A percentile compares a stretch with the other conserved stretches of the same genome.
These are phyloP conservation scores for Neurospora sp. DNA, from an alignment of 495 filamentous ascomycete species.

Conservation along the genomic window DNA sequence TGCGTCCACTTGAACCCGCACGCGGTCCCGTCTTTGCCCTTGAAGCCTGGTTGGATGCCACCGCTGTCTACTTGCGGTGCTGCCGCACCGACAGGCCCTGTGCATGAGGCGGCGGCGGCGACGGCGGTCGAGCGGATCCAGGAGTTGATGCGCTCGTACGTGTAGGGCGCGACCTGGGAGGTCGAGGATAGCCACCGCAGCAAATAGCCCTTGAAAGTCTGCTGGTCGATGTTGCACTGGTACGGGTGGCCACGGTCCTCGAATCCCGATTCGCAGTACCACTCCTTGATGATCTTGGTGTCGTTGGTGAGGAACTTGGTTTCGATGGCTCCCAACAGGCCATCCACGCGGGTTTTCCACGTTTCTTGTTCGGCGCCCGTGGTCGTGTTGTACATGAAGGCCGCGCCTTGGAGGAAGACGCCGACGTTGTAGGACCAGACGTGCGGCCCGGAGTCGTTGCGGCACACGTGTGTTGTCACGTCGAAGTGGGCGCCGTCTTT, in stretches of 20 bases:
- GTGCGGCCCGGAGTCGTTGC: constrained; percentile 42
- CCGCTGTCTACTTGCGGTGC: constrained; percentile 34
- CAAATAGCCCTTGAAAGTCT: constrained; percentile 67
- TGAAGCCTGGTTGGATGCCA: constrained; percentile 42
- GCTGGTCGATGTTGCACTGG: constrained; percentile 58
- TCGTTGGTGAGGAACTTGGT: constrained; percentile 48
- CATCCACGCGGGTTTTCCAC: constrained; percentile 50
- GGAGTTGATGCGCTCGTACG: constrained; percentile 43
- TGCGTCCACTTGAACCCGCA: constrained; percentile 43
- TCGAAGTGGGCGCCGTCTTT: constrained; percentile 56
- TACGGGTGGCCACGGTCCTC: constrained; percentile 28
- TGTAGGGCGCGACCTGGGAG: constrained; percentile 57
- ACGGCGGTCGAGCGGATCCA: constrained; percentile 47
- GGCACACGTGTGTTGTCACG: constrained; percentile 36
- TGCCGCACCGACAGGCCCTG: constrained; percentile 39
- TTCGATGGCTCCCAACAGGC: constrained; percentile 42
- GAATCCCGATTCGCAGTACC: constrained; percentile 49
- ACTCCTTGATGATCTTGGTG: constrained; percentile 52
- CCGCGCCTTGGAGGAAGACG: constrained; percentile 61
- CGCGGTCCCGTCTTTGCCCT: constrained; percentile 40
- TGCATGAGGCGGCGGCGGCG: constrained; percentile 54
- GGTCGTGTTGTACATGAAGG: constrained; percentile 68
- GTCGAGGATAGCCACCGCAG: constrained; percentile 59
- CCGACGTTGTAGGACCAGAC: constrained; percentile 75
- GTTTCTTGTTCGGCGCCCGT: constrained; percentile 28